A percentile compares a stretch with the other conserved stretches of the same genome.
Conservation (phyloP, 139 green algal species). For the Volvox reticuliferus region DNA sequence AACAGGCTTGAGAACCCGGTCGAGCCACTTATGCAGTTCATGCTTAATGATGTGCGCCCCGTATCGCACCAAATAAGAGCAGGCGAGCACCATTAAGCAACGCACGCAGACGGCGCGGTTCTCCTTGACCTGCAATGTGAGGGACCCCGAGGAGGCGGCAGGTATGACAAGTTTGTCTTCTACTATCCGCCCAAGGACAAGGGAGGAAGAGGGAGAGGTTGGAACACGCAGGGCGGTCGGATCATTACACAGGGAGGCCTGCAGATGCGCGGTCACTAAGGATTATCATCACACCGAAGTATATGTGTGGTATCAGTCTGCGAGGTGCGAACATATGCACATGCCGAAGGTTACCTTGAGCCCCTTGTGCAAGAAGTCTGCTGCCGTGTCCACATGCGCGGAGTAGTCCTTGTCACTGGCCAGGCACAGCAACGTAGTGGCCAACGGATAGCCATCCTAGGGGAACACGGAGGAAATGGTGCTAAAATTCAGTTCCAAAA, state of each 20-base stretch:
- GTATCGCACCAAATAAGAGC: constrained; percentile 65
- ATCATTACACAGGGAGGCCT: no score
- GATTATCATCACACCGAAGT: no score
- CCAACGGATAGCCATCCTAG: constrained; percentile 74
- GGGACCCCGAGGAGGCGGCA: no score
- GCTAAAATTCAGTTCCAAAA: neutral
- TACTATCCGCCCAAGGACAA: neutral
- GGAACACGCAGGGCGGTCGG: neutral
- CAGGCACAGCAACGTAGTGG: constrained; percentile 86
- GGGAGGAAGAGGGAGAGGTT: neutral
- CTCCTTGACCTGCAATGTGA: constrained; percentile 61
- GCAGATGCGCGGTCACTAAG: no score
- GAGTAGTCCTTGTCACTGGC: constrained; percentile 68
- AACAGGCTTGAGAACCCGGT: constrained; percentile 64
- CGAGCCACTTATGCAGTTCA: constrained; percentile 68
- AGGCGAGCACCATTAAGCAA: constrained; percentile 60
- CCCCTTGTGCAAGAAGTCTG: constrained; percentile 78
- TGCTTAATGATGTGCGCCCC: constrained; percentile 28
- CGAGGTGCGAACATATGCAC: neutral
- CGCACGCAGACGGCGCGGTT: constrained; percentile 54
- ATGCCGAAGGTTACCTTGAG: constrained; percentile 47
- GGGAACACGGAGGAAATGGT: neutral
- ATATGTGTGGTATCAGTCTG: neutral
- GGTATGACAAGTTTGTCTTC: no score
- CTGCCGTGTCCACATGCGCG: constrained; percentile 65